A percentile compares a stretch with the other conserved stretches of the same genome.
These are phyloP conservation scores for Leucaena leucocephala DNA, from an alignment of 306 rosid species.

Conservation along the genomic window DNA sequence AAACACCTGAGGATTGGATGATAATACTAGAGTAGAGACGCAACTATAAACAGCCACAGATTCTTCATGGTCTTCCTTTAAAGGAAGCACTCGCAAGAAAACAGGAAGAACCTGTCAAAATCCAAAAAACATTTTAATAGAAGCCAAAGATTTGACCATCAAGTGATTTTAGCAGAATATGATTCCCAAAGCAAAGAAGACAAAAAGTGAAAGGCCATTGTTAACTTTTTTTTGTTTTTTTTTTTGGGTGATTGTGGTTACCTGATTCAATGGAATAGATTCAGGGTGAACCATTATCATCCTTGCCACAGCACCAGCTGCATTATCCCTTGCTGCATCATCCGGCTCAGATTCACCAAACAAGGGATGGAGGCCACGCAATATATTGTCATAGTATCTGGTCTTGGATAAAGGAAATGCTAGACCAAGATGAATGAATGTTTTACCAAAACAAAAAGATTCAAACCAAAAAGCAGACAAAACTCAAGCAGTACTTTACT, in stretches of 20 bases:
- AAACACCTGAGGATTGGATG: conserved; percentile 87
- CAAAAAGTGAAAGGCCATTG: conserved; percentile 2
- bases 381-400: conserved; percentile 79
- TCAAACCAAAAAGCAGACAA: conserved; percentile 29
- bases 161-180: conserved; percentile 13
- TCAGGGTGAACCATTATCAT: conserved; percentile 99
- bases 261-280: conserved; percentile 91
- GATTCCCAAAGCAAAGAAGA: conserved; percentile 7
- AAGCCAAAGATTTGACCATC: conserved; percentile 25
- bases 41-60: conserved; percentile 92
- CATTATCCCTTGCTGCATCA: conserved; percentile 96
- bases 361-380: conserved; percentile 85
- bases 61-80: conserved; percentile 96
- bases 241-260: conserved; percentile 6
- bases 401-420: conserved; percentile 48
- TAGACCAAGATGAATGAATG: conserved; percentile 36
- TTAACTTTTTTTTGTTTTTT: background rate
- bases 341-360: conserved; percentile 97
- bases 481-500: background rate
- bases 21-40: conserved; percentile 72
- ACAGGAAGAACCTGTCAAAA: conserved; percentile 87
- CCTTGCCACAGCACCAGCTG: conserved; percentile 98
- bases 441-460: conserved; percentile 12
- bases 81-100: conserved; percentile 85
- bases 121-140: conserved; percentile 26